Base-by-base conservation (phyloP, 768 basidiomycete genomes). In the Lactarius psammicola region DNA sequence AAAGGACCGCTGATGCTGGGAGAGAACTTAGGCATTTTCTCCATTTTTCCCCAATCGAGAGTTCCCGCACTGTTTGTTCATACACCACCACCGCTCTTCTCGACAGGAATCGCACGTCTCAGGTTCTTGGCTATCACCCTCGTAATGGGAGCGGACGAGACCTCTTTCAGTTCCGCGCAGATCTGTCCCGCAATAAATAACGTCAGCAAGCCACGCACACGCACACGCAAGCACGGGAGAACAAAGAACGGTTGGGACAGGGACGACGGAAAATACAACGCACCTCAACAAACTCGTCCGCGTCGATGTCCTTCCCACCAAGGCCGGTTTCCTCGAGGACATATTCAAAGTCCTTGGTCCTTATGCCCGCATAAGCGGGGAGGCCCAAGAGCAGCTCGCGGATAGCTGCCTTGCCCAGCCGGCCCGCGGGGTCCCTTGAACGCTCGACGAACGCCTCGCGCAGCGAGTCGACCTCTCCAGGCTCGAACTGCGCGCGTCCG, bases 201-300 rank as follows among this genome's bases (percentile, higher is more conserved):
- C 20, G 31, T 59, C 36, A 61, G 28, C 56, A 20, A 17, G 42
- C 20, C 66, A 56, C 33, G 59, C 56, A 23, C 30, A 38, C 51
- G n/a, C 46, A 46, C 46, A 60, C 33, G 23, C 18, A 18, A 31
- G n/a, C 23, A 26, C 31, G 8, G 8, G 18, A 65, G 64, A 42
- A 60, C 17, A 40, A 11, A 18, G 1, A 11, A 8, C n/a, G n/a
- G n/a, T n/a, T n/a, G n/a, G n/a, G n/a, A n/a, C n/a, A n/a, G 31
- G 20, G 23, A 33, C 28, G 13, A n/a, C n/a, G n/a, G n/a, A n/a
- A n/a, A n/a, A n/a, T n/a, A n/a, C 30, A 15, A 77, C 86, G 17
- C 69, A 92, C 92, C 85, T 95, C 93, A 57, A 95, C 80, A 75
- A 95, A 95, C 73, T 92, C 91, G 69, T 95, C 90, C 71, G 93